Evolutionary conservation across 106 monocot genomes (phyloP), one percentile per base, ranked within the genome.

Genomic region (Dendrobium nobile): DNA sequence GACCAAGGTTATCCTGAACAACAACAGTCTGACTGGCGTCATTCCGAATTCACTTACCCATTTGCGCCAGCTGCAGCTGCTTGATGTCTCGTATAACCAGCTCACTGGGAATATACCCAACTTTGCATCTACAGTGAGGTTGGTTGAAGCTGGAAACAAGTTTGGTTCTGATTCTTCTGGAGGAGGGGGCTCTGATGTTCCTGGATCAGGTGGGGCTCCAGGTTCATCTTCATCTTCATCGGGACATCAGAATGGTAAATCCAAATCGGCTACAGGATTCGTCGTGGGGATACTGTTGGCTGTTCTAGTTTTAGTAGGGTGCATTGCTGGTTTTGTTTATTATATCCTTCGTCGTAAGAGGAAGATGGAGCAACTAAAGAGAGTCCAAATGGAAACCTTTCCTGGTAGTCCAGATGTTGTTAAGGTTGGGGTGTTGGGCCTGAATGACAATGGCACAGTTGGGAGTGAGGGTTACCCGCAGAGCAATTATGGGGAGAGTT

Each of bases 141-240:
- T 94, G 15, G 86, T 86, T 54, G 8, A 77, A 9, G 9, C 76
- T 0, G 90, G 89, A 3, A 97, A 97, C 82, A 19, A 33, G 41
- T 78, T 78, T 41, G 78, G 78, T 33, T 56, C 56, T 58, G 56
- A 41, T 55, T 78, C 78, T 41, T 59, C 56, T 5, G 40, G 56
- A 59, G 78, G 48, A 3, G 75, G 75, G 0, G 73, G 73, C 1
- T 76, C 76, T 47, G 11, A 6, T 76, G 78, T 58, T 9, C 19
- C 78, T 33, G 20, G 40, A 7, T 59, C 78, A 59, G 78, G 24
- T 40, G 84, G 80, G 2, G 1, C 47, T 0, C 17, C 83, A 64
- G 83, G 77, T 5, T 81, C 87, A 19, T 47, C 78, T 8, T 9
- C 75, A 7, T 82, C 87, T 8, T 19, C 68, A 9, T 26, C 55